Conservation (phyloP, 202 grass and related monocot genomes). For the Schoenoplectus triqueter region DNA sequence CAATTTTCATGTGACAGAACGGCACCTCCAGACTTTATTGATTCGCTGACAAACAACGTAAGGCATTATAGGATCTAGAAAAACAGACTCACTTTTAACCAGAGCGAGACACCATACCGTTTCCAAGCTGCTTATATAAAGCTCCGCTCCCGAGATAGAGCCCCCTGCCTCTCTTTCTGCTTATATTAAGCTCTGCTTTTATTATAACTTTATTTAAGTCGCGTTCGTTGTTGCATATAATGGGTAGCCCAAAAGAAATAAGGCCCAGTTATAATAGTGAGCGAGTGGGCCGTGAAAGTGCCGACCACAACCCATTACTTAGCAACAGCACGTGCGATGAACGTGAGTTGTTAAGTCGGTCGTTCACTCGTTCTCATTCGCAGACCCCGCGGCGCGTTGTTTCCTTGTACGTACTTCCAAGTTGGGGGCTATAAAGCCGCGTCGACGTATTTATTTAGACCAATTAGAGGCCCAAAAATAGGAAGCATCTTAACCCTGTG, state of each 20-base stretch:
- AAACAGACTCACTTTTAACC: neutral
- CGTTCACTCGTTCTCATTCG: constrained; percentile 6
- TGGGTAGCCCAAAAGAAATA: neutral
- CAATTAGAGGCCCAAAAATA: neutral
- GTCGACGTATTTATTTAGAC: neutral
- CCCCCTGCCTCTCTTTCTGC: neutral
- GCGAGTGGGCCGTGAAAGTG: neutral
- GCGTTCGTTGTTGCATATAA: neutral
- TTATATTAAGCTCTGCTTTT: neutral
- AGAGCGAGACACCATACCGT: constrained; percentile 21
- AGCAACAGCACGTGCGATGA: neutral
- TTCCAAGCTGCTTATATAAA: constrained; percentile 47
- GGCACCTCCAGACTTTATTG: neutral
- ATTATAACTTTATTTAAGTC: neutral
- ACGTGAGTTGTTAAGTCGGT: constrained; percentile 4
- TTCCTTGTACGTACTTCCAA: constrained; percentile 19
- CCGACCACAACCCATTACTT: neutral
- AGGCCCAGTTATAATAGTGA: constrained; percentile 1
- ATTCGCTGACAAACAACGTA: neutral
- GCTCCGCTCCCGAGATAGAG: constrained; percentile 20
- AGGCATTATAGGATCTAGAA: neutral
- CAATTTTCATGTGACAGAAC: neutral
- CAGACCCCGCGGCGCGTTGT: neutral
- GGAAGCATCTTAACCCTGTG: neutral
- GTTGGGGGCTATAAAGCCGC: neutral